phyloP scores from a whole-genome alignment of 768 basidiomycete species.

The Suillus variegatus region DNA sequence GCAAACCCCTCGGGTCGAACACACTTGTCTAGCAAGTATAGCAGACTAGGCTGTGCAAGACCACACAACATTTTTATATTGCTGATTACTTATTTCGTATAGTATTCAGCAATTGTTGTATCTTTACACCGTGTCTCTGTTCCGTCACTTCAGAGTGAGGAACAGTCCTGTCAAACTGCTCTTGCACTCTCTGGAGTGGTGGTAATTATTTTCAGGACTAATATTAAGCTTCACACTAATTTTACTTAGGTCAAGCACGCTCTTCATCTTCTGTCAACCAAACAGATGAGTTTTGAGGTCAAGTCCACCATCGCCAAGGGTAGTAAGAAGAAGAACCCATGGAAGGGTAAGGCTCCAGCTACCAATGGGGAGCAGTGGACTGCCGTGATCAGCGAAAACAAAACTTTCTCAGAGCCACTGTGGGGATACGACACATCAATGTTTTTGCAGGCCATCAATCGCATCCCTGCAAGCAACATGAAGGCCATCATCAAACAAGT shows the following conservation, averaged over 20 bases:
- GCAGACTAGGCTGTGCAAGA: no score
- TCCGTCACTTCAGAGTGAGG: not conserved
- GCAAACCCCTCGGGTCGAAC: no score
- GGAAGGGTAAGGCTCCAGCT: not conserved
- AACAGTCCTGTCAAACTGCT: not conserved
- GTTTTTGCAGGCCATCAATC: constrained; percentile 3
- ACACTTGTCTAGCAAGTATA: no score
- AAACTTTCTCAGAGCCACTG: not conserved
- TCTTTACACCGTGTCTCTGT: not conserved
- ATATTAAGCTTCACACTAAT: not conserved
- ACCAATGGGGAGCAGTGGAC: not conserved
- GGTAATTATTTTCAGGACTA: not conserved
- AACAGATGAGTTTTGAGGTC: not conserved
- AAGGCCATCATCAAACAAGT: not conserved
- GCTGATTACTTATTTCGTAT: no score
- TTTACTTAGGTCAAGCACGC: not conserved
- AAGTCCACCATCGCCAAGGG: not conserved
- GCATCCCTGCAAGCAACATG: not conserved
- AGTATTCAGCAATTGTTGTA: no score
- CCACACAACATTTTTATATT: no score
- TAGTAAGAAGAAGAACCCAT: not conserved
- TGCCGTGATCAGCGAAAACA: not conserved
- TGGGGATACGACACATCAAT: not conserved
- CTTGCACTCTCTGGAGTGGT: not conserved
- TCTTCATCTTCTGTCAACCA: not conserved